Base-by-base conservation (phyloP, 352 stramenopile genomes). In the Globisporangium nodosum region DNA sequence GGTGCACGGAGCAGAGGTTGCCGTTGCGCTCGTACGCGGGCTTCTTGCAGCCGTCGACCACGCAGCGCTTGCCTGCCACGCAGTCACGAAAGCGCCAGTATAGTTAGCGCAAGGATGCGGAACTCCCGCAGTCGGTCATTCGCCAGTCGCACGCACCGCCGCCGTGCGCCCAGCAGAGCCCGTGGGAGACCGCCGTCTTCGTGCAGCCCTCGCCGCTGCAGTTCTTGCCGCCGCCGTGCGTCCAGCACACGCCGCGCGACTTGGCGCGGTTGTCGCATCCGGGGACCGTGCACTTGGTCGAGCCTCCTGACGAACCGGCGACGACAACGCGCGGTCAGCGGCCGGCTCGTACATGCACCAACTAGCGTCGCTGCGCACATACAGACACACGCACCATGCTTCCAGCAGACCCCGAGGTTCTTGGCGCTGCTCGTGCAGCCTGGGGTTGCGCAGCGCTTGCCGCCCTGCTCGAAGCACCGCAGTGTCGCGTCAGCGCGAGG, bases 151-250 rank as follows among this genome's bases (percentile, higher is more conserved):
- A 54, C 47, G 64, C 37, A 89, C 82, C 82, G 75, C 83, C 83
- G 56, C 83, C 83, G 52, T 92, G 83, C 33, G 81, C 81, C 83
- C 83, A 92, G 60, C 83, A 92, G 48, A 88, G 67, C 39, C 81
- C 83, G 43, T 90, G 77, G n/a, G 78, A 89, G 20, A 92, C 76
- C 43, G 83, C 83, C 2, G 78, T 90, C 60, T 91, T 92, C 48
- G 64, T 64, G 63, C 82, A 92, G 35, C 65, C 69, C 20, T 74
- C 66, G 35, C 78, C 75, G 43, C 68, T 82, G 64, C 80, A 90
- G 64, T 86, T 88, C 63, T 66, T 61, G 70, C 82, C 83, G 67
- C 84, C 84, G 21, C 84, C 84, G 24, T 93, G 84, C 49, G 79
- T 87, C 84, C 81, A 93, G 54, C 84, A 91, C 43, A 91, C 70